Conservation (phyloP, 352 stramenopile species). For the Phytophthora sansomeana region DNA sequence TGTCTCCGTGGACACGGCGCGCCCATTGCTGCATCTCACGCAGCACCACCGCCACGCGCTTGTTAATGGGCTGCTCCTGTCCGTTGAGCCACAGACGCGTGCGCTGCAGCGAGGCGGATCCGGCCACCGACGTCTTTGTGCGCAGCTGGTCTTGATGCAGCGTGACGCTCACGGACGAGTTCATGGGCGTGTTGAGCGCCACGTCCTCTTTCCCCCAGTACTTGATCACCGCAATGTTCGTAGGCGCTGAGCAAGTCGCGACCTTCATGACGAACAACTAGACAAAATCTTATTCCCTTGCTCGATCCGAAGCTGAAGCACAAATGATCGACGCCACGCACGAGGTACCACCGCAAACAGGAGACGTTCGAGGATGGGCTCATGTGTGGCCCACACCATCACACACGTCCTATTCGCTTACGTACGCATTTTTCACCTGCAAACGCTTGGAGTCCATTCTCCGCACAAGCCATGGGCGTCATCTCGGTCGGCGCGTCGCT, state of each 20-base stretch:
- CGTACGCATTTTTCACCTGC: background rate
- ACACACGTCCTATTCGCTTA: background rate
- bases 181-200: slow-evolving; percentile 96
- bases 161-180: slow-evolving; percentile 97
- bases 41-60: slow-evolving; percentile 84
- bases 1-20: slow-evolving; percentile 23
- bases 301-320: slow-evolving; percentile 7
- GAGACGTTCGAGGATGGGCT: too few species aligned
- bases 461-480: slow-evolving; percentile 61
- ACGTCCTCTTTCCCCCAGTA: slow-evolving; percentile 98
- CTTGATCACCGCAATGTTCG: slow-evolving; percentile 99
- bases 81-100: slow-evolving; percentile 98
- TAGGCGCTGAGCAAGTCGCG: slow-evolving; percentile 93
- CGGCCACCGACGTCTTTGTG: slow-evolving; percentile 94
- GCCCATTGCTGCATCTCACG: slow-evolving; percentile 69
- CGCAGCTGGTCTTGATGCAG: slow-evolving; percentile 95
- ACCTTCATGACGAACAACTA: slow-evolving; percentile 45
- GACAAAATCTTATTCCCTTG: background rate
- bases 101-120: slow-evolving; percentile 65
- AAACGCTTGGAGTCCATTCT: slow-evolving; percentile 1
- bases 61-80: slow-evolving; percentile 80
- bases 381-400: too few species aligned
- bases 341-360: background rate
- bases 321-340: background rate
- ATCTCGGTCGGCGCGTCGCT: slow-evolving; percentile 85